These are phyloP conservation scores for Lentinula novae-zelandiae DNA, from an alignment of 1,284 basidiomycete species.

Conservation along the genomic window DNA sequence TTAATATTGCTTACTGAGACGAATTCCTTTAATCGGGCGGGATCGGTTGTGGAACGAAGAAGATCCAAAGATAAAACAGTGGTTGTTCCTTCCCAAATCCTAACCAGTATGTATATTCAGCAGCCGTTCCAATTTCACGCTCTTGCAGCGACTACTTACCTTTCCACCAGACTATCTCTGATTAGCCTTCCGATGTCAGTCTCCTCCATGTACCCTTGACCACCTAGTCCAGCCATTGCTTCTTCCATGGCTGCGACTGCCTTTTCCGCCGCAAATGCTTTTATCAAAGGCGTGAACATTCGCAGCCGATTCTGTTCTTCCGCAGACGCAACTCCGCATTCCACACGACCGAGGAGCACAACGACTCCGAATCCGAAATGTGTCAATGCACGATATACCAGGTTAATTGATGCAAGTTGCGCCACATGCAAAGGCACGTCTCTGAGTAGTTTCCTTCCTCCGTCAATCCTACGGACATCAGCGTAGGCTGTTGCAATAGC, in stretches of 20 bases:
- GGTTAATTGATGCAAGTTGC: constrained; percentile 52
- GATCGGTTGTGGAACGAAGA: constrained; percentile 44
- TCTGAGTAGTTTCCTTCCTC: constrained; percentile 45
- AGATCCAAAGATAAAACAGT: constrained; percentile 70
- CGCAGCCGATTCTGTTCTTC: constrained; percentile 55
- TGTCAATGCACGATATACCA: constrained; percentile 64
- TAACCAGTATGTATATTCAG: constrained; percentile 1
- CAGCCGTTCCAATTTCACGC: too few species aligned
- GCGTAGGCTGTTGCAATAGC: constrained; percentile 64
- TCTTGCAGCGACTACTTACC: constrained; percentile 26
- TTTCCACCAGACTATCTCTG: constrained; percentile 69
- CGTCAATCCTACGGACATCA: constrained; percentile 48
- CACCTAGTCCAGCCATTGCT: constrained; percentile 73
- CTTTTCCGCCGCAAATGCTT: constrained; percentile 70
- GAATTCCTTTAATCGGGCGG: constrained; percentile 32
- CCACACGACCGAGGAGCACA: constrained; percentile 57
- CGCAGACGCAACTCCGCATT: constrained; percentile 46
- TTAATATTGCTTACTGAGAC: constrained; percentile 26
- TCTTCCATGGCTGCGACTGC: constrained; percentile 64
- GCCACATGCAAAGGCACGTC: constrained; percentile 61
- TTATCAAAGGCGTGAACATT: constrained; percentile 67
- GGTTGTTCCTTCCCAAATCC: constrained; percentile 79
- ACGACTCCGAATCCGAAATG: constrained; percentile 61
- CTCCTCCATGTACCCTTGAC: constrained; percentile 84
- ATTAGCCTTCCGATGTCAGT: constrained; percentile 62